A percentile compares a stretch with the other conserved stretches of the same genome.
phyloP scores from a whole-genome alignment of 164 flowering plant genomes.

The Umbilicus rupestris region DNA sequence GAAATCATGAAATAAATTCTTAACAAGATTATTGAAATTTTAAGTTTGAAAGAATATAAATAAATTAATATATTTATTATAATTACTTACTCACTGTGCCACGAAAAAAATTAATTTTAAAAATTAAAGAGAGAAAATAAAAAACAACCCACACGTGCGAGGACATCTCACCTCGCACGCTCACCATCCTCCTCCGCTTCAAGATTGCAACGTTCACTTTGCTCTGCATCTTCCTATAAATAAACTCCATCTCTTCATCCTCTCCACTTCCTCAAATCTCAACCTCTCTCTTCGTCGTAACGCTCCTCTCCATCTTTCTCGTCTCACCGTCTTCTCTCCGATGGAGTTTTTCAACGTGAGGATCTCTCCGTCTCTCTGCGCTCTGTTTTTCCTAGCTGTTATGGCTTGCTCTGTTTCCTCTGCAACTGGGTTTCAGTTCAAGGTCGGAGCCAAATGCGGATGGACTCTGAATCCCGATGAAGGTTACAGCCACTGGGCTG shows the following conservation, averaged over 20 bases:
- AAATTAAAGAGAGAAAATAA: too few relatives aligned
- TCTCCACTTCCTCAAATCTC: background rate
- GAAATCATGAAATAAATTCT: too few relatives aligned
- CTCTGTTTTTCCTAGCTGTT: background rate
- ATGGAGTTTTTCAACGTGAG: background rate
- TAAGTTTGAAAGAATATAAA: too few relatives aligned
- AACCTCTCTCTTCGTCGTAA: background rate
- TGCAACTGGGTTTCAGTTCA: constrained; percentile 20
- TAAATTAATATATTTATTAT: too few relatives aligned
- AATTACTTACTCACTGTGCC: too few relatives aligned
- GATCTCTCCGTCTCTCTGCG: background rate
- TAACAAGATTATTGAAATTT: too few relatives aligned
- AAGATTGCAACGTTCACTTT: background rate
- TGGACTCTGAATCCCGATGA: constrained; percentile 37
- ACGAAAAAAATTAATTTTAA: too few relatives aligned
- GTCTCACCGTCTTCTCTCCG: too few relatives aligned
- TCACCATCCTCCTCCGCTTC: background rate
- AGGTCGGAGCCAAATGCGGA: constrained; percentile 40
- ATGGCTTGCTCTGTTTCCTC: constrained; percentile 11
- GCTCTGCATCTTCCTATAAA: background rate
- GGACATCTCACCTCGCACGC: background rate
- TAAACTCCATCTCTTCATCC: background rate
- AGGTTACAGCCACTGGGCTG: constrained; percentile 37
- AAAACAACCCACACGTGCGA: background rate
- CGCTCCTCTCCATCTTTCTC: background rate